Percentiles rank a stretch among this genome's conserved stretches.
phyloP scores from a whole-genome alignment of 257 asterid genomes.

The Prunella vulgaris region DNA sequence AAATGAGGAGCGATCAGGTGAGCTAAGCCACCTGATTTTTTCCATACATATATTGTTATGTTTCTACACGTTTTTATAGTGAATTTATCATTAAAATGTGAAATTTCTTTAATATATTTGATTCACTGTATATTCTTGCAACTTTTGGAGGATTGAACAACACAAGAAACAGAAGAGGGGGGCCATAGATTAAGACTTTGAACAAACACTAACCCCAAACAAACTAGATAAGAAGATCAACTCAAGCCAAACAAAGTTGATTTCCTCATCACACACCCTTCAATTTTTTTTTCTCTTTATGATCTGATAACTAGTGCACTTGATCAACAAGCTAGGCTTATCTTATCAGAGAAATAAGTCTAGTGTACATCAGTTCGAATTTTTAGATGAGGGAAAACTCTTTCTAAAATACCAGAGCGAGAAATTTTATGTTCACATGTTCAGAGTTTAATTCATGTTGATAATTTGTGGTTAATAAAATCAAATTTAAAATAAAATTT shows the following conservation, averaged over 20 bases:
- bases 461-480: no score
- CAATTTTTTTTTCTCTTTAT: not conserved
- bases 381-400: no score
- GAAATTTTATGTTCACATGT: no score
- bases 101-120: constrained; percentile 2
- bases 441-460: no score
- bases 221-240: not conserved
- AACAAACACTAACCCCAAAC: constrained; percentile 6
- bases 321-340: not conserved
- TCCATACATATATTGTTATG: no score
- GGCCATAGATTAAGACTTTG: constrained; percentile 10
- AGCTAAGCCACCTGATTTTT: no score
- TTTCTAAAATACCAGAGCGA: no score
- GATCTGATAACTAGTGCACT: constrained; percentile 2
- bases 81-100: not conserved
- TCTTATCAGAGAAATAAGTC: no score
- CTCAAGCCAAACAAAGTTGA: not conserved
- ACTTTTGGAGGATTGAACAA: constrained; percentile 11
- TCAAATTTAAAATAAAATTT: no score
- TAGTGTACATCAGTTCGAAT: no score
- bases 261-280: not conserved
- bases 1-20: no score
- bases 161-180: constrained; percentile 1
- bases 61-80: no score
- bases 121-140: constrained; percentile 6